A percentile compares a stretch with the other conserved stretches of the same genome.
Conservation (phyloP, 2,329 filamentous ascomycete species). For the Epichloe hybrida region DNA sequence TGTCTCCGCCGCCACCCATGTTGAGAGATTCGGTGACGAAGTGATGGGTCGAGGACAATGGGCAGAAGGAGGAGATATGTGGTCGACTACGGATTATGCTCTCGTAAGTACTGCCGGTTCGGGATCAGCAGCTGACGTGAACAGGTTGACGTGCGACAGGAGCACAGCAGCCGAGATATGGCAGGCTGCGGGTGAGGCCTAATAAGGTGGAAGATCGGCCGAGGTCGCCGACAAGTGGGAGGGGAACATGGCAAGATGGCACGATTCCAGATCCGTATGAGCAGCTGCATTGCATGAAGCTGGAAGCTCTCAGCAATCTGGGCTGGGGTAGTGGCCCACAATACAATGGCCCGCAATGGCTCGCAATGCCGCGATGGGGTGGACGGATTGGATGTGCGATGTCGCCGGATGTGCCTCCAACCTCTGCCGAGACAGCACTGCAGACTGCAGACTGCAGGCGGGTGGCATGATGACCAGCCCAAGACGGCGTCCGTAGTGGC, state of each 20-base stretch:
- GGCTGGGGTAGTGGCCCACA: too few relatives aligned
- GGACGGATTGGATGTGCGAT: too few relatives aligned
- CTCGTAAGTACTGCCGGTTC: constrained; percentile 11
- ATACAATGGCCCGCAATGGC: too few relatives aligned
- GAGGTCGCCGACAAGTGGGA: neutral
- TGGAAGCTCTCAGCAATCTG: too few relatives aligned
- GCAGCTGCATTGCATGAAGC: too few relatives aligned
- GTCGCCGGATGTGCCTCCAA: too few relatives aligned
- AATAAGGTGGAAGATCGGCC: neutral
- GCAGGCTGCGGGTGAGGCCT: neutral
- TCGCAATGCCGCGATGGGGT: too few relatives aligned
- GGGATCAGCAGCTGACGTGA: constrained; percentile 12
- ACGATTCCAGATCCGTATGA: too few relatives aligned
- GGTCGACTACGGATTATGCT: constrained; percentile 8
- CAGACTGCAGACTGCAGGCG: too few relatives aligned
- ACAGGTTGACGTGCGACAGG: constrained; percentile 2
- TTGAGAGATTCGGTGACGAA: constrained; percentile 12
- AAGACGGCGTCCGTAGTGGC: neutral
- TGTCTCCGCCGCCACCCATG: constrained; percentile 38
- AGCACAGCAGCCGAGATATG: neutral
- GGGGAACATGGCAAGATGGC: too few relatives aligned
- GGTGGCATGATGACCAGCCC: too few relatives aligned
- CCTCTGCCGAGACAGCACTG: too few relatives aligned
- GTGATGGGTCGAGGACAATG: constrained; percentile 13
- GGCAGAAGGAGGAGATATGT: constrained; percentile 12